Percentiles rank a stretch among this genome's conserved stretches.
Evolutionary conservation across 371 early-diverging fungal species (phyloP).

Genomic region (Mucor velutinosus): DNA sequence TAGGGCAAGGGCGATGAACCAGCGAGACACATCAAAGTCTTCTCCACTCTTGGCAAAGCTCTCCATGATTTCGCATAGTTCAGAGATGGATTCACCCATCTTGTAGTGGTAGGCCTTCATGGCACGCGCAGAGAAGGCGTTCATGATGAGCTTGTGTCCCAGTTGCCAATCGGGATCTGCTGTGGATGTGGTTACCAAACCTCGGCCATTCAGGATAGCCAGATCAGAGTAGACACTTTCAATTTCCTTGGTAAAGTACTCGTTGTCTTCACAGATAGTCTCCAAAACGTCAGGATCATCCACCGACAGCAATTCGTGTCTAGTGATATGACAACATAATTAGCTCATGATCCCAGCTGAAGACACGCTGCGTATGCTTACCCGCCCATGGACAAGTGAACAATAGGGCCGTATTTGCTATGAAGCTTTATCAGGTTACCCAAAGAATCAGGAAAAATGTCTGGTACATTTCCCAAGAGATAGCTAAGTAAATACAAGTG

Average conservation of each 20-base stretch:
- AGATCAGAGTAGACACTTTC: constrained; percentile 34
- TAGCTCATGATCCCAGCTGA: no score
- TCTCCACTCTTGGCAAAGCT: constrained; percentile 16
- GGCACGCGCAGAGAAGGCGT: constrained; percentile 48
- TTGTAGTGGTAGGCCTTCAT: constrained; percentile 36
- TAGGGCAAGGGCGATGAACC: constrained; percentile 43
- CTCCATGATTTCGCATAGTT: constrained; percentile 22
- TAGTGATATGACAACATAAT: neutral
- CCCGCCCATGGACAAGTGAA: no score
- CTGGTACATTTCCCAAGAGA: no score
- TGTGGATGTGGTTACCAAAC: constrained; percentile 46
- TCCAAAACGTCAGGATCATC: neutral
- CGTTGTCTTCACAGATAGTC: constrained; percentile 26
- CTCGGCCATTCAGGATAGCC: constrained; percentile 34
- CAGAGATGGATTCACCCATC: constrained; percentile 21
- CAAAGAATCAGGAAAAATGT: no score
- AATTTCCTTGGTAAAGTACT: constrained; percentile 29
- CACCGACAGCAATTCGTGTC: neutral
- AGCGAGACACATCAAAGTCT: constrained; percentile 25
- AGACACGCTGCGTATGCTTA: no score
- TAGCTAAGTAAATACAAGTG: no score
- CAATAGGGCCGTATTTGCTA: no score
- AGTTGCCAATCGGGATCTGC: constrained; percentile 48
- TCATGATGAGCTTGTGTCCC: constrained; percentile 53
- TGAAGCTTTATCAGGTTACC: no score